Evolutionary conservation across 768 basidiomycete genomes (phyloP), one percentile per base, ranked within the genome.

Genomic region (Crucibulum laeve): DNA sequence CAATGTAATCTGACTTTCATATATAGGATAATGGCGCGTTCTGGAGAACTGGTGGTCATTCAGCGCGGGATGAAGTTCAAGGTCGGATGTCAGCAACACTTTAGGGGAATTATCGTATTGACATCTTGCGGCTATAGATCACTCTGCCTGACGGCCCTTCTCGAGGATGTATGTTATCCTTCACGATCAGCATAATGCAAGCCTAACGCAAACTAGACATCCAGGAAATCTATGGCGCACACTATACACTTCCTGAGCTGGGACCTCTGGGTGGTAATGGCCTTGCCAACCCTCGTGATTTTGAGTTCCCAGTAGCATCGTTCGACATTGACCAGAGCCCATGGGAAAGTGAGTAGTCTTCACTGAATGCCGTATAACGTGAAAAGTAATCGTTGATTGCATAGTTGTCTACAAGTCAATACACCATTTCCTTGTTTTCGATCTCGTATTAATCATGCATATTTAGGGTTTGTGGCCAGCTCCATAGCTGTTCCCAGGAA

Each of bases 31-130:
- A 80, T 82, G 80, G 79, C 74, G 8, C 60, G 75, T 8, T 76
- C 81, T 15, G 84, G 84, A 7, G 84, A 86, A 56, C 59, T 84
- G 17, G 66, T 73, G 15, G 81, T 84, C 40, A 74, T 84, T 45
- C 81, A 80, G 55, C 72, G 81, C 3, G 82, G 83, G 1, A 76
- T 84, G 53, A 76, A 79, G 56, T 83, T 80, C 68, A 83, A 79
- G 70, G 80, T 79, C 24, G 13, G 36, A 42, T 18, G 36, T 26
- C 35, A 21, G 25, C 30, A 15, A 36, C 41, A 21, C n/a, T 33
- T 42, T 8, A 3, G 37, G 22, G 21, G 26, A 3, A 28, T 13
- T 22, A 33, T 21, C 11, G 5, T 13, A 40, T 15, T n/a, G n/a
- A n/a, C 43, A 24, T 36, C 14, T 19, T 14, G n/a, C n/a, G n/a